Evolutionary conservation across 2,329 filamentous ascomycete species (phyloP).

Genomic region (Chrysosporium keratinophilum): DNA sequence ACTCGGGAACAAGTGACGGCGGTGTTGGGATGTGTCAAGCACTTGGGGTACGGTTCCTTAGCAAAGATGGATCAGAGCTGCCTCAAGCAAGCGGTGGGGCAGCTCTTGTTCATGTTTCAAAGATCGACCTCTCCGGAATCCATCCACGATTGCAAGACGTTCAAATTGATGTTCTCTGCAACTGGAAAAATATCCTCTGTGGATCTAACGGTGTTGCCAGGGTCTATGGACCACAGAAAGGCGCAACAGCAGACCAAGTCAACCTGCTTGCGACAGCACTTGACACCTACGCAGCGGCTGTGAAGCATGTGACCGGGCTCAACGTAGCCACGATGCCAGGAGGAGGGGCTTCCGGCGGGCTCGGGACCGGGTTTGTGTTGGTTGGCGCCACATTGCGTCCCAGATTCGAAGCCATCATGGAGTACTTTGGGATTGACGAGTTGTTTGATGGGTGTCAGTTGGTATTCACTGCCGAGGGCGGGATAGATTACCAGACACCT

Average conservation of each 20-base stretch:
- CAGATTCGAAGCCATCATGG: slow-evolving; percentile 42
- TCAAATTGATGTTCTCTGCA: slow-evolving; percentile 42
- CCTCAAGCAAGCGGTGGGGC: slow-evolving; percentile 35
- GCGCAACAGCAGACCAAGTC: slow-evolving; percentile 37
- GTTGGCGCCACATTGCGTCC: slow-evolving; percentile 40
- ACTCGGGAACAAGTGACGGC: slow-evolving; percentile 46
- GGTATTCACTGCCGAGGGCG: slow-evolving; percentile 45
- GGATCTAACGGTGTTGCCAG: slow-evolving; percentile 41
- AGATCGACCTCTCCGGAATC: slow-evolving; percentile 33
- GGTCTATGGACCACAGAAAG: slow-evolving; percentile 45
- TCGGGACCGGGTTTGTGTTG: slow-evolving; percentile 43
- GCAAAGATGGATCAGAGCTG: slow-evolving; percentile 30
- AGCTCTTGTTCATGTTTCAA: slow-evolving; percentile 29
- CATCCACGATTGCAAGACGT: slow-evolving; percentile 32
- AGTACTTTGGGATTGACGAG: slow-evolving; percentile 41
- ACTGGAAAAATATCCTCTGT: slow-evolving; percentile 44
- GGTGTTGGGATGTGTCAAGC: slow-evolving; percentile 47
- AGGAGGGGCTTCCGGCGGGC: slow-evolving; percentile 44
- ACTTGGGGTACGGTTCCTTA: slow-evolving; percentile 39
- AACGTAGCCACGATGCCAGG: slow-evolving; percentile 36
- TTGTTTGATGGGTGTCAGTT: slow-evolving; percentile 42
- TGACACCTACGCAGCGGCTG: slow-evolving; percentile 34
- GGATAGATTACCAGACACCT: slow-evolving; percentile 44
- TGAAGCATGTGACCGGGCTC: slow-evolving; percentile 26
- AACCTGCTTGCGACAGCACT: slow-evolving; percentile 36